Conservation (phyloP, 257 asterid species). For the Dorcoceras hygrometricum region DNA sequence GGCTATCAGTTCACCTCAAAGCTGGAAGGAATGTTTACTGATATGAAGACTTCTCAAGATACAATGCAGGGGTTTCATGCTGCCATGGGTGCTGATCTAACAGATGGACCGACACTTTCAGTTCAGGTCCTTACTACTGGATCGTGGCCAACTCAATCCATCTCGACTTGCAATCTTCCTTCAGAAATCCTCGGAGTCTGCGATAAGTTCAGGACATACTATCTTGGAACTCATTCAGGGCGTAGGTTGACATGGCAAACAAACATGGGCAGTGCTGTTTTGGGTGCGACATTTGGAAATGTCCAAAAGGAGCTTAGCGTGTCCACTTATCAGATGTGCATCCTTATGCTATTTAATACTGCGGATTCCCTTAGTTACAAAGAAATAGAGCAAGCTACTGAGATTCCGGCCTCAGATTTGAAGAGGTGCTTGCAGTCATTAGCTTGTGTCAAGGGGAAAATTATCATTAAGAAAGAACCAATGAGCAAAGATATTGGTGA, state of each 20-base stretch:
- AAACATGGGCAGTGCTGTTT: conserved; percentile 58
- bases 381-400: conserved; percentile 63
- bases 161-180: conserved; percentile 52
- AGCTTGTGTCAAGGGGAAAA: conserved; percentile 60
- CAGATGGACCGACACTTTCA: conserved; percentile 34
- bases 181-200: conserved; percentile 41
- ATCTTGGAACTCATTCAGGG: conserved; percentile 65
- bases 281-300: conserved; percentile 46
- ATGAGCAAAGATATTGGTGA: conserved; percentile 60
- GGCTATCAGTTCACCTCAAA: conserved; percentile 70
- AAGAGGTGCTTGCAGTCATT: conserved; percentile 57
- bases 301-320: conserved; percentile 56
- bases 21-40: conserved; percentile 68
- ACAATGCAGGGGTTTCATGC: conserved; percentile 58
- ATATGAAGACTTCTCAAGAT: conserved; percentile 65
- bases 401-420: conserved; percentile 47
- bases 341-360: conserved; percentile 55
- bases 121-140: conserved; percentile 70
- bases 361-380: conserved; percentile 36
- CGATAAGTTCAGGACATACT: conserved; percentile 53
- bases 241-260: conserved; percentile 60
- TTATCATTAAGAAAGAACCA: conserved; percentile 53
- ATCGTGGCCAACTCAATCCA: conserved; percentile 63
- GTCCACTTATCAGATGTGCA: conserved; percentile 62
- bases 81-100: conserved; percentile 38